Percentiles rank a stretch among this genome's conserved stretches.
phyloP scores from a whole-genome alignment of 2,329 filamentous ascomycete genomes.

The Biscogniauxia marginata region DNA sequence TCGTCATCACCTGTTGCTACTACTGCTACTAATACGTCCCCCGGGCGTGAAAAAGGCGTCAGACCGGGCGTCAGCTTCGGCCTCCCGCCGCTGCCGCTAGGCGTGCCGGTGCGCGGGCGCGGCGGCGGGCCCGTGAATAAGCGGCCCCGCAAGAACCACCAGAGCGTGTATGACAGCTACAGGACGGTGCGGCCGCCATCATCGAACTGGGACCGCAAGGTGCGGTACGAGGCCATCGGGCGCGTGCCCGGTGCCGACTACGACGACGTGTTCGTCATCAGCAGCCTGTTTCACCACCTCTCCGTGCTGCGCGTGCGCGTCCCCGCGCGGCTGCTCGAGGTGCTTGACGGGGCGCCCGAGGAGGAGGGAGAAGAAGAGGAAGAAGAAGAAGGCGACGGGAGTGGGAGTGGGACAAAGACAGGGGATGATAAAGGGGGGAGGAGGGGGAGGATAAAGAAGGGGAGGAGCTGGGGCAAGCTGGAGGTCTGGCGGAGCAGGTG shows the following conservation, averaged over 20 bases:
- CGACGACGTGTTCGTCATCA: slow-evolving; percentile 63
- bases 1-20: too few species aligned
- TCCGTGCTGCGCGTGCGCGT: slow-evolving; percentile 59
- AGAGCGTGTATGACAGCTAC: slow-evolving; percentile 63
- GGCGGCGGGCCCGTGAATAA: slow-evolving; percentile 38
- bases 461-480: slow-evolving; percentile 50
- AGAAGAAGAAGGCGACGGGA: slow-evolving; percentile 10
- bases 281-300: slow-evolving; percentile 61
- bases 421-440: slow-evolving; percentile 29
- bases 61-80: too few species aligned
- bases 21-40: too few species aligned
- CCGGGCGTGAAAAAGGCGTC: too few species aligned
- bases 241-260: slow-evolving; percentile 45
- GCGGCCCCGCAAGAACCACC: slow-evolving; percentile 53
- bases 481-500: slow-evolving; percentile 58
- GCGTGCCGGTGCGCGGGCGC: slow-evolving; percentile 1
- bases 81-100: too few species aligned
- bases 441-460: slow-evolving; percentile 6
- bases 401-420: slow-evolving; percentile 7
- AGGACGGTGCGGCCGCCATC: slow-evolving; percentile 59
- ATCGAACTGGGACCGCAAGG: slow-evolving; percentile 60
- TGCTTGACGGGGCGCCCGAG: slow-evolving; percentile 47
- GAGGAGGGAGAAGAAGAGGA: slow-evolving; percentile 31
- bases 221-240: slow-evolving; percentile 57
- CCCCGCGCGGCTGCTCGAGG: slow-evolving; percentile 50